Base-by-base conservation (phyloP, 495 filamentous ascomycete species). In the Astrothelium subdiscretum region DNA sequence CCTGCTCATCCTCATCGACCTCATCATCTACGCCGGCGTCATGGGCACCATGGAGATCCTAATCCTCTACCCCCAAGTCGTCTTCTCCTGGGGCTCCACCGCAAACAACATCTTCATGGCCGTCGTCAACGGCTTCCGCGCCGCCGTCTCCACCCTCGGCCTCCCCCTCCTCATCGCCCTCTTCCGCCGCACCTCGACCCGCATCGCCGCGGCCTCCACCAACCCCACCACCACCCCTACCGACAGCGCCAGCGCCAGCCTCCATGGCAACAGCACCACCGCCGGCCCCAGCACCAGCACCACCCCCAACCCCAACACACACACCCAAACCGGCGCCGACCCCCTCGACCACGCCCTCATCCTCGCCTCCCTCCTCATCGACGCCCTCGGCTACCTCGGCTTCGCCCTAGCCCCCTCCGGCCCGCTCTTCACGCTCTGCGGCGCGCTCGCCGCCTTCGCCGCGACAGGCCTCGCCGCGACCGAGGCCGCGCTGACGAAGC, bases 401-500 rank as follows among this genome's bases (percentile, higher is more conserved):
- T 60, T 60, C 57, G 61, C 61, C 31, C 13, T 60, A 29, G 11
- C 61, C 10, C 61, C 52, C 27, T 59, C 51, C 52, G 52, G 52
- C 24, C 13, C 38, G 15, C 52, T 63, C 31, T 63, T 63, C 61
- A 63, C 61, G 20, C 31, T 59, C 1, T 32, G 18, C 20, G 61
- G 61, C 8, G 57, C 31, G 10, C 20, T 63, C 31, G 48, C 61
- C 15, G 61, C 61, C 26, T 48, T 63, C 54, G 61, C 54, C 10
- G 61, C 52, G 8, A 40, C 58, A 29, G 61, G 61, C 1, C 61
- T 63, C 31, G 51, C 61, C 40, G n/a, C 54, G 12, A 40, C 61
- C 11, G 61, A 63, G 27, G 61, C 61, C 35, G 38, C 52, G 15
- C 22, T 63, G 27, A 63, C 61, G n/a, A 63, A 63, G 35, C 40